Evolutionary conservation across 179 eudicot genomes (phyloP), one percentile per base, ranked within the genome.

Genomic region (Beta lomatogona): DNA sequence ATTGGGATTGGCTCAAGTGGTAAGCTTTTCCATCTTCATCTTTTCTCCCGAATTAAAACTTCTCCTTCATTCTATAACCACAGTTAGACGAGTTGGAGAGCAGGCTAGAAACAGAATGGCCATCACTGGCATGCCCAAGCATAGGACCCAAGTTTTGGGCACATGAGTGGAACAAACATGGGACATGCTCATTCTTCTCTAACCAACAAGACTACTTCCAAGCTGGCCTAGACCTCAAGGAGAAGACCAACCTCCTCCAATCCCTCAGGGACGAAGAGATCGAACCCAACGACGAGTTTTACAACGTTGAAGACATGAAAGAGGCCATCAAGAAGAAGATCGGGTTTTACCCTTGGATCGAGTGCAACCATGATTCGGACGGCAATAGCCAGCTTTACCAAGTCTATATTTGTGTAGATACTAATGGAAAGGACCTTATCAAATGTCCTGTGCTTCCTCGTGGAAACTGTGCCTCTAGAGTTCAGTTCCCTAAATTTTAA

Each of bases 81-180:
- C 77, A 87, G 88, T 6, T 88, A 25, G 87, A 82, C 3, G 87
- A 88, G 21, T 80, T 88, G 54, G 77, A 66, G 46, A 79, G 79
- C 73, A 79, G 64, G 54, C 80, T 88, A 15, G 61, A 65, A 79
- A 16, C 77, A 2, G 84, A 86, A 11, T 88, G 91, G 91, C 91
- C 91, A 71, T 79, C 91, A 0, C 70, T 88, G 16, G 77, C 88
- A 25, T 85, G 87, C 63, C 87, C 87, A 68, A 85, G 57, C 73
- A 64, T 85, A 16, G 89, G 89, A 12, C 48, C 71, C n/a, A 86
- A 79, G 21, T 88, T 88, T 59, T 88, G 90, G 90, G 80, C 87
- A 22, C 90, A 88, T 77, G 90, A 88, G 22, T 86, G 90, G 90
- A 78, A 88, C 78, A 88, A 88, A 63, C 90, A 88, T 19, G 90